phyloP scores from a whole-genome alignment of 257 asterid species.

The Nicotiana noctiflora region DNA sequence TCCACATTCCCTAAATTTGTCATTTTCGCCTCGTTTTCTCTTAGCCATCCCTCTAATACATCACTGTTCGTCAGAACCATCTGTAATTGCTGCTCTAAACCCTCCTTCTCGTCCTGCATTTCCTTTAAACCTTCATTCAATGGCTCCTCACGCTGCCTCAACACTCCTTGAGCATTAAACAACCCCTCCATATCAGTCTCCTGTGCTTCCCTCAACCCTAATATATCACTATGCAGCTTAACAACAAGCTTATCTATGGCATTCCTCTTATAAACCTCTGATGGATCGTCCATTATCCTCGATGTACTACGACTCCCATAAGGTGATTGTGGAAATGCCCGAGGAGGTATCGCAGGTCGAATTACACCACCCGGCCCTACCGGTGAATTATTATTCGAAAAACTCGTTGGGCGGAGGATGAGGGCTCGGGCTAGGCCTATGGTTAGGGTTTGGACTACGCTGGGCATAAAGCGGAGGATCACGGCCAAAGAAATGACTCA shows the following conservation, averaged over 20 bases:
- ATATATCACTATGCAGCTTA: constrained; percentile 44
- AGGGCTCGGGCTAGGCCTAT: background rate
- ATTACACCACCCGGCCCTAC: constrained; percentile 27
- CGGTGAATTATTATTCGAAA: constrained; percentile 11
- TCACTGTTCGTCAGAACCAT: constrained; percentile 73
- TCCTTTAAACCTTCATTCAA: constrained; percentile 62
- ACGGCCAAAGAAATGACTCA: constrained; percentile 55
- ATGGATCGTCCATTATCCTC: constrained; percentile 51
- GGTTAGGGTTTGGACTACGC: constrained; percentile 11
- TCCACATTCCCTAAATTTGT: constrained; percentile 30
- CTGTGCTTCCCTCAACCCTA: constrained; percentile 51
- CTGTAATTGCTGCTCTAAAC: constrained; percentile 85
- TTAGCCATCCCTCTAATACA: constrained; percentile 63
- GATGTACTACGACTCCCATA: constrained; percentile 35
- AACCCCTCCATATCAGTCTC: constrained; percentile 82
- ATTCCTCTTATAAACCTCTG: constrained; percentile 56
- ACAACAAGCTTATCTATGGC: constrained; percentile 58
- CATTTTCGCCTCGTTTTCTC: constrained; percentile 61
- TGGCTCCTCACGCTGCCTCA: constrained; percentile 63
- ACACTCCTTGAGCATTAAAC: constrained; percentile 43
- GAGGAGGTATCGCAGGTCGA: constrained; percentile 67
- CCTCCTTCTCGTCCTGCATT: constrained; percentile 86
- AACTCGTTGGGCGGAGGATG: constrained; percentile 6
- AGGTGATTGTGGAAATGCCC: constrained; percentile 61
- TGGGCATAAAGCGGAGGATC: constrained; percentile 90